Base-by-base conservation (phyloP, 2,329 filamentous ascomycete genomes). In the Aphanocladium album region DNA sequence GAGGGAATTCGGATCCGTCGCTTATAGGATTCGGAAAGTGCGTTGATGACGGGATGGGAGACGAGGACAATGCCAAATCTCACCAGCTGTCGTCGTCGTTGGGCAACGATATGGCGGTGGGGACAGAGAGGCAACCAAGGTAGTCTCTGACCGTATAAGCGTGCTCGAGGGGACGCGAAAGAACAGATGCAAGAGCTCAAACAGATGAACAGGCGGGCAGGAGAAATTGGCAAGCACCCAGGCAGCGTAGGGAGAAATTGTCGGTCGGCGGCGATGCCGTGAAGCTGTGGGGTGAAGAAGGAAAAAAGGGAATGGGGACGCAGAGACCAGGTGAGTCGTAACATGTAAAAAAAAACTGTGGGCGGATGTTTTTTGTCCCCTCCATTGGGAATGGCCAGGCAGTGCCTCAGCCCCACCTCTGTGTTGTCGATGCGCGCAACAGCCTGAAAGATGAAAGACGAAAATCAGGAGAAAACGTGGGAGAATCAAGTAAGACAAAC, bases 241-340 rank as follows among this genome's bases (percentile, higher is more conserved):
- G 53, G 60, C 60, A 61, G 60, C 60, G 52, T 61, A 61, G 53
- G 60, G 53, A 57, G 23, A 57, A 61, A 57, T 61, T 61, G 59
- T 56, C 59, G 62, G 63, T 67, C 67, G 65, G 65, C 62, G 63
- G 62, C 67, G 66, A 65, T 68, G 66, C 67, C 66, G 66, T 68
- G 64, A 65, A 64, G 67, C 63, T 66, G 66, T 67, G 65, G 64
- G 66, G 67, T 65, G 65, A 62, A 64, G 64, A 62, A 67, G 64
- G 65, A 51, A 53, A 67, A 65, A 66, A 65, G 64, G 64, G 63
- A 61, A 65, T 60, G 67, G 67, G 69, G 66, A 69, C 67, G 62
- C 39, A 67, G 47, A 37, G 51, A 30, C 49, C 53, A 61, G 60
- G 37, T 35, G 55, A 56, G 43, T 51, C 53, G 58, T 51, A 41